Base-by-base conservation (phyloP, 78 protist species). In the Pigoraptor vietnamica region DNA sequence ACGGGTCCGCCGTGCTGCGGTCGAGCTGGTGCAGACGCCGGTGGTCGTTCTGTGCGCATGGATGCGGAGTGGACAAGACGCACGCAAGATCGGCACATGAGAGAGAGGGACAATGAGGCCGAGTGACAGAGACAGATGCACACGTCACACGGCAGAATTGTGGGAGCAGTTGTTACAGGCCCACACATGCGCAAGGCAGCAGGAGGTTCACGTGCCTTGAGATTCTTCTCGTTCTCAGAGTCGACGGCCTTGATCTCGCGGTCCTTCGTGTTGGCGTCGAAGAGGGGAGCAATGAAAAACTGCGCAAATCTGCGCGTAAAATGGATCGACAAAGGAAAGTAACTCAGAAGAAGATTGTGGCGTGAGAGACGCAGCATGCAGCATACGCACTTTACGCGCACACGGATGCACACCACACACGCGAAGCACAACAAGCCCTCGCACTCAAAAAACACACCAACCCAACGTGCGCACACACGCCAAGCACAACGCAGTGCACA, bases 201-300 rank as follows among this genome's bases (percentile, higher is more conserved):
- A 48, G 14, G 14, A 21, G 67, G 14, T 21, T 6, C 67, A 6
- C 67, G 67, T 94, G 91, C 91, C 92, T 93, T 82, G 87, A 87
- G 32, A 32, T 92, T 92, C 87, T 92, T 92, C 40, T 87, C 86
- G 39, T 92, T 91, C 88, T 92, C 94, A 1, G 91, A 87, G 87
- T 94, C 40, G 40, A 95, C 94, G 0, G 96, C 96, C 34, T 92
- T 40, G 56, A 96, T 1, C 93, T 97, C 98, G n/a, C 96, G 84
- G 34, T 37, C 92, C 29, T 91, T 92, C 19, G 94, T 79, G 81
- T 39, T 23, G 34, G 1, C 94, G 29, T 92, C 81, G 86, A 97
- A 95, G 48, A 95, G 91, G 19, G 98, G 98, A 10, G 90, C 38
- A 39, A 95, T 89, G 87, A 96, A 97, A 92, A 97, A 94, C 86